Base-by-base conservation (phyloP, 306 rosid species). In the Citrullus amarus region DNA sequence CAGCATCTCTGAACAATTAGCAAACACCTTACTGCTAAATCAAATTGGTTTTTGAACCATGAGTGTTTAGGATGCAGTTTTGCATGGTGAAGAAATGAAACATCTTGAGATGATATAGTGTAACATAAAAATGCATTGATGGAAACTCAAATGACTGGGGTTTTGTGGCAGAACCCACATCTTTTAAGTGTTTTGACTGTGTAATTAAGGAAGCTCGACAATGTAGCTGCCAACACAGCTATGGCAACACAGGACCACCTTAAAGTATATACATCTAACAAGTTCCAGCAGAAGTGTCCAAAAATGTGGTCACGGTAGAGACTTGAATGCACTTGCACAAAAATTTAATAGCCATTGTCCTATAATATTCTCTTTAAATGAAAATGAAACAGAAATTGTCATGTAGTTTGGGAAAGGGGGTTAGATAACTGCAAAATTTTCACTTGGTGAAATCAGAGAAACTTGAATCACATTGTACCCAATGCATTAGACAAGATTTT, bases 401-500 rank as follows among this genome's bases (percentile, higher is more conserved):
- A 20, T n/a, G 34, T 8, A 3, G 28, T 58, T 59, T 20, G 1
- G 65, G 34, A 20, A 20, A 59, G 20, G 36, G 34, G 11, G 48
- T 67, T 67, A 38, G 30, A 38, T 30, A n/a, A 41, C 56, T 69
- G 8, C 34, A 39, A 20, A 69, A 11, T 69, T 44, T 18, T 22
- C 76, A 70, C 76, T n/a, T n/a, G 76, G 55, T 69, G 57, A 69
- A 41, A 20, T 13, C 75, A 69, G 55, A 43, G 38, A 69, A 69
- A 69, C 38, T 69, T 68, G 32, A 39, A 66, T 41, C 53, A n/a
- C 6, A 46, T 22, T 66, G 28, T 59, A 41, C 11, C 28, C 51
- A 39, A 41, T 41, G 53, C 74, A 41, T 18, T 13, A 67, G 22
- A 12, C 8, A 36, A 36, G 34, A 41, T 20, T 68, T 12, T 39